Base-by-base conservation (phyloP, 129 eudicot genomes). In the Escallonia herrerae region DNA sequence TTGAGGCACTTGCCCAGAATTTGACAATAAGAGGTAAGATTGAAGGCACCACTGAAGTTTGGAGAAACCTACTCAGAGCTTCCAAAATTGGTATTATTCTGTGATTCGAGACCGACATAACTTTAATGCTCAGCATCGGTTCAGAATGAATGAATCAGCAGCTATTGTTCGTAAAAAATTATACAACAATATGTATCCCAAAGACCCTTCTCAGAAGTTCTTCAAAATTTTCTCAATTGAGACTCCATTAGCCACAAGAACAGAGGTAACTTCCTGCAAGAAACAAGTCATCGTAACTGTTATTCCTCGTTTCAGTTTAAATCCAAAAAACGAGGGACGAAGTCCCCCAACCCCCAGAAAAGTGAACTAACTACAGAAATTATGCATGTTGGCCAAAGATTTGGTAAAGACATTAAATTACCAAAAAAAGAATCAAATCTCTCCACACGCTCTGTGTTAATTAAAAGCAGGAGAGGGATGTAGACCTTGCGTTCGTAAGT, bases 191-290 rank as follows among this genome's bases (percentile, higher is more conserved):
- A 46, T 55, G 56, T 43, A 6, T 5, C 6, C 8, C 66, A 48
- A 66, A 42, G 63, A 69, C n/a, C 33, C 42, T 45, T 43, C 55
- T 83, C 82, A 91, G 62, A 91, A 80, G 72, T 91, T 91, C 83
- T 85, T 91, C 66, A 91, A 71, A 69, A 87, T 91, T 80, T 83
- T 91, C 71, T 81, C 82, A 40, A 49, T 52, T 38, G 87, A 72
- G 38, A 91, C 90, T 43, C 97, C 97, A 67, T 85, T 80, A 12
- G 81, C 83, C 22, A 78, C 86, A 59, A 91, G 88, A 60, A 87
- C 71, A 58, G 95, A 83, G 60, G 87, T 84, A 51, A 91, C 89
- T 39, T 91, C 97, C 97, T 91, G 90, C 86, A 79, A 74, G 70
- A 59, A 56, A 58, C 61, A 56, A 22, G 58, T 66, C 9, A 48